phyloP scores from a whole-genome alignment of 2,329 filamentous ascomycete genomes.

The Paecilomyces niveus region DNA sequence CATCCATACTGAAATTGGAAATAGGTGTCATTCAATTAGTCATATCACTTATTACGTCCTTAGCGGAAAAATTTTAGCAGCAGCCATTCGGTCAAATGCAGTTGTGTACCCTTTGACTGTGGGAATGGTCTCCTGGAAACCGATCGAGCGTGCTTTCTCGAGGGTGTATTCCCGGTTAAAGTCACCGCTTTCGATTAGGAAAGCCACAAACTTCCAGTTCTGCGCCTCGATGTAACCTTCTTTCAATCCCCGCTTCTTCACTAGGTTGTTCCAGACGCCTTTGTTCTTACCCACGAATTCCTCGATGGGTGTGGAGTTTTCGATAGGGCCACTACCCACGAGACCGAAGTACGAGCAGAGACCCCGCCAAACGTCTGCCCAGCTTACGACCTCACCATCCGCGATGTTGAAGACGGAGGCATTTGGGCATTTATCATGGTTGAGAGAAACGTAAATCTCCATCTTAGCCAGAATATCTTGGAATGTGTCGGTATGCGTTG shows the following conservation, averaged over 20 bases:
- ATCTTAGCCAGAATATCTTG: slow-evolving; percentile 18
- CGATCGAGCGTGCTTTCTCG: slow-evolving; percentile 10
- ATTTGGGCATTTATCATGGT: slow-evolving; percentile 12
- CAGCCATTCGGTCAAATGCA: slow-evolving; percentile 16
- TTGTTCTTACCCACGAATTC: slow-evolving; percentile 10
- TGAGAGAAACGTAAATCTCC: slow-evolving; percentile 18
- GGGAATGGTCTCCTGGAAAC: slow-evolving; percentile 15
- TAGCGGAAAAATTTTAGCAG: slow-evolving; percentile 5
- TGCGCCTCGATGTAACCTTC: slow-evolving; percentile 8
- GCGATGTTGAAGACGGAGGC: slow-evolving; percentile 16
- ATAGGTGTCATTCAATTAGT: too few relatives aligned
- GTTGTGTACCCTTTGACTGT: slow-evolving; percentile 11
- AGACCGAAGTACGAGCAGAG: slow-evolving; percentile 22
- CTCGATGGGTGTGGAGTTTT: slow-evolving; percentile 2
- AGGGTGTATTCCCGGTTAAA: slow-evolving; percentile 15
- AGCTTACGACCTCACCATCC: slow-evolving; percentile 14
- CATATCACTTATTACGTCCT: neutral
- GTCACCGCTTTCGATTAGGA: slow-evolving; percentile 14
- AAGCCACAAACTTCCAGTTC: slow-evolving; percentile 12
- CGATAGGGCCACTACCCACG: slow-evolving; percentile 10
- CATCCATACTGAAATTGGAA: too few relatives aligned
- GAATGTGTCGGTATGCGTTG: slow-evolving; percentile 17
- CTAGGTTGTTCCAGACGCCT: slow-evolving; percentile 10
- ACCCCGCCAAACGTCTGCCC: slow-evolving; percentile 17
- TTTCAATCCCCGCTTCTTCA: slow-evolving; percentile 9